Base-by-base conservation (phyloP, 495 filamentous ascomycete species). In the Articulospora tetracladia region DNA sequence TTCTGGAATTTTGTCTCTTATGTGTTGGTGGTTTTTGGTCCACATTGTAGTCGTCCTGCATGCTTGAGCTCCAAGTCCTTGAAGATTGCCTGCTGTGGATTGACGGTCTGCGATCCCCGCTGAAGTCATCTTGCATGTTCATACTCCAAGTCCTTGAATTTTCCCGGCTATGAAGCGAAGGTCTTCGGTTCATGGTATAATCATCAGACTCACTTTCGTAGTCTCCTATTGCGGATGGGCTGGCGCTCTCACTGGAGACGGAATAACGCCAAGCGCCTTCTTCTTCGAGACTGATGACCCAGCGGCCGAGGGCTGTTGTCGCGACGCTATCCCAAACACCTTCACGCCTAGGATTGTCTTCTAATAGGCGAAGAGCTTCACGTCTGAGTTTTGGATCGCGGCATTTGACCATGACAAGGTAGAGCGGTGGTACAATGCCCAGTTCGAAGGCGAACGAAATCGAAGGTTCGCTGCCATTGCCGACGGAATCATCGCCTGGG, bases 281-380 rank as follows among this genome's bases (percentile, higher is more conserved):
- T 58, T 81, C 78, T 62, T 81, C 78, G 19, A 78, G 61, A 1
- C 64, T 54, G 19, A 82, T 72, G 36, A 76, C 65, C 50, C 71
- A 66, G 26, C 74, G 67, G 0, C 71, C 73, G 26, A 74, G 61
- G 0, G 60, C 62, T 1, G 73, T 71, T 6, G 69, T 70, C n/a
- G 72, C 49, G 24, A 67, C 27, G 48, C 72, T 76, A 61, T 80
- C 73, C 70, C 73, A 79, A 0, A 79, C 63, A 0, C 77, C 79
- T 67, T 82, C 79, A 54, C 76, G 73, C 8, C 76, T 60, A 0
- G 68, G 68, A n/a, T 68, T 53, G 0, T 64, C 50, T n/a, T 68
- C 62, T 3, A 81, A 66, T 2, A 79, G 41, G 10, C 48, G 36
- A 12, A 80, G 64, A 3, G 77, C 79, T 57, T 68, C 66, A 0